Evolutionary conservation across 768 basidiomycete species (phyloP).

Genomic region (Candolleomyces efflorescens): DNA sequence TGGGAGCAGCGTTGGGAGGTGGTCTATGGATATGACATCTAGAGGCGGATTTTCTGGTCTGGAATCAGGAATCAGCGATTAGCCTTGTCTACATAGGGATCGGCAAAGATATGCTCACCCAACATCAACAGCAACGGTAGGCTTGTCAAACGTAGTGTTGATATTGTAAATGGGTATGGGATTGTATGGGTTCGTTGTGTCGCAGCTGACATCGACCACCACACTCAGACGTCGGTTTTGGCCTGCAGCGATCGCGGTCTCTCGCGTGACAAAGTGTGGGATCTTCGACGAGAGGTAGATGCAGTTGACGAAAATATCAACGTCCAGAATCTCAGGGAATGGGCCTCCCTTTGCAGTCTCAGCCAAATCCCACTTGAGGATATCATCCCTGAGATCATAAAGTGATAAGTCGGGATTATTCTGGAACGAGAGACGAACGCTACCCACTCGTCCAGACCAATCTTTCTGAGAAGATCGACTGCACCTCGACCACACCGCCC

Average conservation of each 20-base stretch:
- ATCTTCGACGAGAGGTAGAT: conserved; percentile 91
- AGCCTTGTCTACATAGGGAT: not conserved
- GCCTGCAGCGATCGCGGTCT: conserved; percentile 72
- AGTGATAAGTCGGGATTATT: conserved; percentile 6
- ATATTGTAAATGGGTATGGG: conserved; percentile 92
- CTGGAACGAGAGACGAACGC: not conserved
- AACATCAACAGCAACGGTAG: conserved; percentile 83
- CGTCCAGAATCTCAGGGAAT: conserved; percentile 91
- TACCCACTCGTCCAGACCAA: conserved; percentile 89
- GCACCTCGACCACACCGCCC: conserved; percentile 95
- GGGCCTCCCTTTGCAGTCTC: conserved; percentile 98
- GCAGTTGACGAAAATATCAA: conserved; percentile 98
- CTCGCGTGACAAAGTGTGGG: conserved; percentile 74
- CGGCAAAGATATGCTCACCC: conserved; percentile 47
- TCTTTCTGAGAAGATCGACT: conserved; percentile 92
- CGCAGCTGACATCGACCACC: conserved; percentile 97
- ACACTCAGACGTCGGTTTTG: conserved; percentile 63
- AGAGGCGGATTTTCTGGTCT: conserved; percentile 65
- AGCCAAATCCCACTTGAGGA: conserved; percentile 95
- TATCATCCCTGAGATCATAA: conserved; percentile 63
- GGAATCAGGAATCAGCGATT: conserved; percentile 13
- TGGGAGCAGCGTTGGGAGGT: conserved; percentile 91
- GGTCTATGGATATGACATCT: conserved; percentile 93
- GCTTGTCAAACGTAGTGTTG: conserved; percentile 92
- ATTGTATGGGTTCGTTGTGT: conserved; percentile 98